Evolutionary conservation across 352 stramenopile genomes (phyloP).

Genomic region (Pythium apleroticum): DNA sequence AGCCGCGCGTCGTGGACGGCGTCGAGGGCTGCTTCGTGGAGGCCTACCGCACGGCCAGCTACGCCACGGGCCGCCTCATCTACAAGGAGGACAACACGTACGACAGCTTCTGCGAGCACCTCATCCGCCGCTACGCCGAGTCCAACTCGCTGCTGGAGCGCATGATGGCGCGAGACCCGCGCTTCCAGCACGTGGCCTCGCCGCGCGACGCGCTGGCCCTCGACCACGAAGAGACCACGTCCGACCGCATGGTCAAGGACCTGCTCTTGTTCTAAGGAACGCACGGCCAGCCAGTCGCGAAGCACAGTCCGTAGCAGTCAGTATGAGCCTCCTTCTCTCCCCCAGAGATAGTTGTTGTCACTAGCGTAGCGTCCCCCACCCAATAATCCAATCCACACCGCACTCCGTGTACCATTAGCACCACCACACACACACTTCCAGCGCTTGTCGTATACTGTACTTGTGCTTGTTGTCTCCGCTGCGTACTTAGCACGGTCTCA

Average conservation of each 20-base stretch:
- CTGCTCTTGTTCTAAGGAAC: conserved; percentile 73
- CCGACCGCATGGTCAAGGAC: conserved; percentile 85
- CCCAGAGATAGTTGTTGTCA: too few species aligned
- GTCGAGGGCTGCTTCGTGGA: conserved; percentile 80
- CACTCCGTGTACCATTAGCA: not conserved
- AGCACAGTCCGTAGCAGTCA: too few species aligned
- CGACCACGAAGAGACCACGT: conserved; percentile 60
- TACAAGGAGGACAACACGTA: conserved; percentile 91
- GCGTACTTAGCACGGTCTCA: not conserved
- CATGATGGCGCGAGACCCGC: conserved; percentile 80
- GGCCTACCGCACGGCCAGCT: conserved; percentile 81
- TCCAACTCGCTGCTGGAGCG: conserved; percentile 79
- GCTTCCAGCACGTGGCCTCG: conserved; percentile 54
- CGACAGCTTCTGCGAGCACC: conserved; percentile 87
- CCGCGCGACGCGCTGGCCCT: conserved; percentile 30
- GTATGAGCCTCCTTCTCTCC: too few species aligned
- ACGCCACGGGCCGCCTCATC: conserved; percentile 77
- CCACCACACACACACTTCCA: not conserved
- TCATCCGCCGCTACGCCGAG: conserved; percentile 85
- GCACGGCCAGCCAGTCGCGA: not conserved
- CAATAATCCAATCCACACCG: not conserved
- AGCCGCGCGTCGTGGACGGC: conserved; percentile 62
- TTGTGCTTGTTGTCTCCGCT: not conserved
- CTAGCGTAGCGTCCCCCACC: not conserved
- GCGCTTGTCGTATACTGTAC: not conserved